Conservation (phyloP, 306 rosid genomes). For the Vicia villosa region DNA sequence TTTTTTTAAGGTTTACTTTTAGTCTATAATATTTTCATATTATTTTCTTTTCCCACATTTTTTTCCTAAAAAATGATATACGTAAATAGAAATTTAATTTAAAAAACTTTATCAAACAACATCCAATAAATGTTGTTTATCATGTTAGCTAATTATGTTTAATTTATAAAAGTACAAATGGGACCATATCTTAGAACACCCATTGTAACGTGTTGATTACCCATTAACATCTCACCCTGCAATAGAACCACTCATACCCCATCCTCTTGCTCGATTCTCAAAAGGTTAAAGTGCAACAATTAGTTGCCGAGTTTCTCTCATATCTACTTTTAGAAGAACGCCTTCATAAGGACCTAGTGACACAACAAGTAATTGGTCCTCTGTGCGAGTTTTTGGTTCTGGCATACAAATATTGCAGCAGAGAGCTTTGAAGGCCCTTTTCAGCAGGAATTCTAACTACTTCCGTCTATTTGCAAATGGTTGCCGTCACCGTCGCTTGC, state of each 20-base stretch:
- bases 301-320: too few species aligned
- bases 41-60: too few species aligned
- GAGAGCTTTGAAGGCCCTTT: constrained; percentile 95
- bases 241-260: constrained; percentile 86
- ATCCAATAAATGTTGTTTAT: too few species aligned
- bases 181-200: constrained; percentile 79
- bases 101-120: too few species aligned
- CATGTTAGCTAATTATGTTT: too few species aligned
- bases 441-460: constrained; percentile 37
- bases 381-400: constrained; percentile 82
- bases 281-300: constrained; percentile 87
- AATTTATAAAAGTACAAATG: too few species aligned
- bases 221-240: constrained; percentile 75
- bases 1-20: too few species aligned
- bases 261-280: constrained; percentile 92
- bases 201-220: constrained; percentile 86
- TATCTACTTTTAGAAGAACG: constrained; percentile 86
- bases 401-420: constrained; percentile 93
- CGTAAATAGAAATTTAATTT: too few species aligned
- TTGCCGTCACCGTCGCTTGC: too few species aligned
- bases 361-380: constrained; percentile 92
- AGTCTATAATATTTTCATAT: too few species aligned
- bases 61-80: too few species aligned
- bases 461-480: too few species aligned
- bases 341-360: constrained; percentile 86